A percentile compares a stretch with the other conserved stretches of the same genome.
These are phyloP conservation scores for Mariannaea elegans DNA, from an alignment of 2,329 filamentous ascomycete species.

Conservation along the genomic window DNA sequence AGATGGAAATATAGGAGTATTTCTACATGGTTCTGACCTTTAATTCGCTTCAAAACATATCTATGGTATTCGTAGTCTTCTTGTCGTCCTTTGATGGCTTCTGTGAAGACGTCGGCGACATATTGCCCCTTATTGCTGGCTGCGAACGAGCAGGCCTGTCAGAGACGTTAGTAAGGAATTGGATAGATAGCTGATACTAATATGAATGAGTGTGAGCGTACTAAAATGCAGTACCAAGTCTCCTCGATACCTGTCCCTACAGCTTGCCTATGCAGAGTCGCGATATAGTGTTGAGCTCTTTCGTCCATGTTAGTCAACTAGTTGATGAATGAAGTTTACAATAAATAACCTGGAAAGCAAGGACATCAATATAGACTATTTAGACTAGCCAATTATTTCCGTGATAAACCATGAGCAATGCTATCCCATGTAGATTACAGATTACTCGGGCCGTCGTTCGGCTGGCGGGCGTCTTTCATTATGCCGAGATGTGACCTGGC, in stretches of 20 bases:
- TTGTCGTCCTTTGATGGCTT: slow-evolving; percentile 6
- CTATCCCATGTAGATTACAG: no score
- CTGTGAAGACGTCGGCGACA: slow-evolving; percentile 27
- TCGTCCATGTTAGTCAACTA: slow-evolving; percentile 20
- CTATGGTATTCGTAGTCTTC: slow-evolving; percentile 22
- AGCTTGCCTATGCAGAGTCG: slow-evolving; percentile 5
- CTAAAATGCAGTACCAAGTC: slow-evolving; percentile 29
- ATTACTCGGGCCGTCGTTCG: no score
- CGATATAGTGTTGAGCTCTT: slow-evolving; percentile 16
- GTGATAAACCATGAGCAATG: no score
- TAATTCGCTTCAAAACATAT: slow-evolving; percentile 22
- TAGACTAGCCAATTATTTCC: no score
- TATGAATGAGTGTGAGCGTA: neutral
- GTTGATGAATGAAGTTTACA: no score
- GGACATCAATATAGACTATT: no score
- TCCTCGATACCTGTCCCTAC: slow-evolving; percentile 18
- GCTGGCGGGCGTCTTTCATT: no score
- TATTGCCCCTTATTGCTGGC: slow-evolving; percentile 29
- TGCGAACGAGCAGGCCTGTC: slow-evolving; percentile 25
- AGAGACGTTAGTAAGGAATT: neutral
- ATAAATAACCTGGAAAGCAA: no score
- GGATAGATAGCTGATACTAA: neutral
- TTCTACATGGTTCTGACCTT: slow-evolving; percentile 1
- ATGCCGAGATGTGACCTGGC: no score
- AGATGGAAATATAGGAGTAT: no score